phyloP scores from a whole-genome alignment of 805 yeast genomes.

The Spathaspora gorwiae region DNA sequence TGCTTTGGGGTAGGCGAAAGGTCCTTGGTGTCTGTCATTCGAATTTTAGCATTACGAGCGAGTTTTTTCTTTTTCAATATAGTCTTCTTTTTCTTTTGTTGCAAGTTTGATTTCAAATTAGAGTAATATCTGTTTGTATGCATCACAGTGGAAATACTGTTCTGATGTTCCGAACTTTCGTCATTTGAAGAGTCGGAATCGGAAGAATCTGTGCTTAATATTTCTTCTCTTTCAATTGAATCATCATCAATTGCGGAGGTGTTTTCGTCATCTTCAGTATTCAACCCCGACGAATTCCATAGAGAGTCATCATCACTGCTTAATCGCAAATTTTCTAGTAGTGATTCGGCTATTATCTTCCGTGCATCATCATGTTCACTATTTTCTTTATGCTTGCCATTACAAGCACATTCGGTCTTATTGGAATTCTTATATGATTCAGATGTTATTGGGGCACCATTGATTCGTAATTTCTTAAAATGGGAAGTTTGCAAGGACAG shows the following conservation, averaged over 20 bases:
- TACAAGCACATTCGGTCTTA: slow-evolving; percentile 5
- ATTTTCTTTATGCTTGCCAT: neutral
- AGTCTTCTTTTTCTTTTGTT: slow-evolving; percentile 3
- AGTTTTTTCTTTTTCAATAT: slow-evolving; percentile 1
- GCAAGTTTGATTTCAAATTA: slow-evolving; percentile 6
- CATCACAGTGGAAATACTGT: slow-evolving; percentile 2
- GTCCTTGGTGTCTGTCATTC: neutral
- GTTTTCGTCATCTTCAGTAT: slow-evolving; percentile 15
- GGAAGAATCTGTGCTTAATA: slow-evolving; percentile 4
- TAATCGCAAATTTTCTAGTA: slow-evolving; percentile 11
- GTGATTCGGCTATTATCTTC: slow-evolving; percentile 3
- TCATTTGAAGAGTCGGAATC: slow-evolving; percentile 12
- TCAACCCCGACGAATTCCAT: slow-evolving; percentile 23
- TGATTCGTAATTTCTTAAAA: slow-evolving; percentile 40
- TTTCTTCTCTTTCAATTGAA: neutral
- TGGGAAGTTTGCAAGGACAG: slow-evolving; percentile 33
- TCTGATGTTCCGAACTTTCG: slow-evolving; percentile 5
- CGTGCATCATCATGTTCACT: neutral
- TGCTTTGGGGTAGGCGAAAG: slow-evolving; percentile 36
- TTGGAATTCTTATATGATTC: slow-evolving; percentile 11
- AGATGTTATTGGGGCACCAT: slow-evolving; percentile 31
- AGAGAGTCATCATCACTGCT: slow-evolving; percentile 10
- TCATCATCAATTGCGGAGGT: slow-evolving; percentile 5
- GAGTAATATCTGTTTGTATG: slow-evolving; percentile 19
- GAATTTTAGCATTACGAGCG: neutral